Evolutionary conservation across 2,329 filamentous ascomycete genomes (phyloP), one percentile per base, ranked within the genome.

Genomic region (Iodosphaeria phyllophila): DNA sequence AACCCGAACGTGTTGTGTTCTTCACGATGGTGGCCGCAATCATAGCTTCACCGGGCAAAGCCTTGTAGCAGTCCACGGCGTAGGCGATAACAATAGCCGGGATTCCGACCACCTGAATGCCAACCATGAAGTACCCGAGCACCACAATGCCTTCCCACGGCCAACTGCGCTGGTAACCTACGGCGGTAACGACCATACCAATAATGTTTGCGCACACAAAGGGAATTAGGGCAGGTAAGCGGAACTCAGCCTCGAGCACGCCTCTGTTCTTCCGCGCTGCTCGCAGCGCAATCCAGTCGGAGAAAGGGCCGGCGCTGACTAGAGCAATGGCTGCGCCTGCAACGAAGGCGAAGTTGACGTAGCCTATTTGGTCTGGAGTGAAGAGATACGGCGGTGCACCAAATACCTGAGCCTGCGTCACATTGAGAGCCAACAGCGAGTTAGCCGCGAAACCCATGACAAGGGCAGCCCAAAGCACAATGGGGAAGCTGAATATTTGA

Each of bases 1-100:
- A 47, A 44, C 44, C 44, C n/a, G n/a, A n/a, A n/a, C n/a, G n/a
- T n/a, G n/a, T n/a, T 2, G 42, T 41, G 30, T 73, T 73, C 49
- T 73, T 74, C 34, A 70, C 66, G 20, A 74, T 62, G 0, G 67
- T 73, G 30, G 70, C 61, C 3, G 58, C 52, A 2, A 73, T 64
- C 43, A 74, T 67, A 22, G 74, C 48, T 12, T 57, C 59, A 2
- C 68, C 67, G 0, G 66, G 58, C 3, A 72, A 57, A 0, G 67
- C 59, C 43, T 72, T 73, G 43, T 74, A 73, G 29, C 52, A 59
- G 38, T 73, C 67, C 5, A 72, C 58, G 0, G 64, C 61, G 37
- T 72, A 72, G 10, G 48, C 63, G 13, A 54, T 60, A 3, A 50
- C 54, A 30, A 74, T 70, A 7, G 60, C 56, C 0, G 68, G 67